A percentile compares a stretch with the other conserved stretches of the same genome.
These are phyloP conservation scores for Aegilops bicornis DNA, from an alignment of 176 grass and related monocot species.

Conservation along the genomic window DNA sequence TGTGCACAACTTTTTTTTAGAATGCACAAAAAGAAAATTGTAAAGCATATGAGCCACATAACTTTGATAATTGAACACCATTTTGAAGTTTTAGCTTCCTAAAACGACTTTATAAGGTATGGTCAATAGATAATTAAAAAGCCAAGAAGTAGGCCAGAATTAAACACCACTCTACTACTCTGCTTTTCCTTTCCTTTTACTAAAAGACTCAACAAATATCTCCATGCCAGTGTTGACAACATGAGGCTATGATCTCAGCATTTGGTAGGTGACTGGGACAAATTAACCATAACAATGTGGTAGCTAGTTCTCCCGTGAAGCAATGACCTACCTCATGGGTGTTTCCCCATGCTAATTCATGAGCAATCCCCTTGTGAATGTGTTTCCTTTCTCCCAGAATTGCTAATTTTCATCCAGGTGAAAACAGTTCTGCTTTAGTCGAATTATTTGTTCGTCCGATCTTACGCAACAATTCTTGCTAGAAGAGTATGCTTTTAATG, in stretches of 20 bases:
- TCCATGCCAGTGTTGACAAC: not conserved
- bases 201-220: not conserved
- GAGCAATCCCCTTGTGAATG: not conserved
- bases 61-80: not conserved
- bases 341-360: conserved; percentile 17
- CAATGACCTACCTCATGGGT: not conserved
- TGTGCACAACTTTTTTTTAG: too few species aligned
- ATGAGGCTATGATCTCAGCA: conserved; percentile 8
- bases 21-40: not conserved
- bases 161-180: not conserved
- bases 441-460: too few species aligned
- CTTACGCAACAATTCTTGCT: too few species aligned
- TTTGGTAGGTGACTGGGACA: conserved; percentile 29
- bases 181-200: conserved; percentile 8
- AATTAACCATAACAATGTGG: conserved; percentile 1
- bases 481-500: too few species aligned
- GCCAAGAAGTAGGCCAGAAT: not conserved
- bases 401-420: too few species aligned
- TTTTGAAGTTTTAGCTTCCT: not conserved
- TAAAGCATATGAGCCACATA: not conserved
- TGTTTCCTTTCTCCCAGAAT: not conserved
- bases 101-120: not conserved
- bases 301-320: not conserved
- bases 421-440: too few species aligned
- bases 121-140: not conserved